Evolutionary conservation across 768 basidiomycete species (phyloP), one percentile per base, ranked within the genome.

Genomic region (Leccinellum rugosiceps): DNA sequence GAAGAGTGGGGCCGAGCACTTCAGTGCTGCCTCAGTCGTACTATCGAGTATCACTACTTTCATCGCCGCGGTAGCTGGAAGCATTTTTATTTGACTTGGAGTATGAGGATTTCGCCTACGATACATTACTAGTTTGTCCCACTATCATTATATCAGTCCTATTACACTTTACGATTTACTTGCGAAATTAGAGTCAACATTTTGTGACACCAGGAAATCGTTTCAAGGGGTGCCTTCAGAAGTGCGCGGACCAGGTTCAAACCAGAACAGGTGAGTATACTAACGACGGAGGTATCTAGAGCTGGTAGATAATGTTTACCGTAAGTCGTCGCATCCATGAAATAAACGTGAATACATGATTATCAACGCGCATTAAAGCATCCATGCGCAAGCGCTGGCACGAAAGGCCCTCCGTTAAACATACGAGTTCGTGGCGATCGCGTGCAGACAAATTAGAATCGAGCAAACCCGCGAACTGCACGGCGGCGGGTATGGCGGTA

Each of bases 1-100:
- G 60, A 74, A 72, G 72, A 72, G 68, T 43, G 62, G 68, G 13
- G 71, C 72, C 31, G 60, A 60, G 52, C 72, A 67, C 55, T 63
- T 63, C 10, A 58, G 58, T 50, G 58, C 60, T 8, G 57, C 57
- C 4, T 64, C 72, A 2, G 47, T 69, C 2, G 61, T 61, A 6
- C 48, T 72, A 1, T 66, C 68, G 6, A 63, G 71, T 23, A 41
- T 72, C 3, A 59, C 60, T 32, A 59, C 67, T 41, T 25, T 63
- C 31, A 34, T 69, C 31, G 65, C 69, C 21, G 70, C 62, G 32
- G 52, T 59, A 31, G 58, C 63, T 41, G 67, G 63, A 38, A 63
- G 59, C n/a, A 17, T 63, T 51, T 53, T 74, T 49, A 54, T 70
- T 56, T 66, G 28, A 65, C 26, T 26, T 19, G 53, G 56, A 34